Conservation (phyloP, 805 yeast genomes). For the Lipomyces starkeyi region DNA sequence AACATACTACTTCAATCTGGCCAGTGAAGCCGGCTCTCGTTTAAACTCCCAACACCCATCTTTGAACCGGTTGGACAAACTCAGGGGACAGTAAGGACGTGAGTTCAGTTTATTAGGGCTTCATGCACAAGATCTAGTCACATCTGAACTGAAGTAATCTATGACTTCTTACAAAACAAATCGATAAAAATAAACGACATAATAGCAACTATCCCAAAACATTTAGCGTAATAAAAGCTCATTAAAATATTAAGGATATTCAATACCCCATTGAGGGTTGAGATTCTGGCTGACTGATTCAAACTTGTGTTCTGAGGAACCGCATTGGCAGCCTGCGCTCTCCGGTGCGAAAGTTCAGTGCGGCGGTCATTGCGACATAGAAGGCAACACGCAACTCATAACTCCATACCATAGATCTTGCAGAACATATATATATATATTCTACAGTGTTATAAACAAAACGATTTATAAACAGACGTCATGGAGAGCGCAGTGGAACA, state of each 20-base stretch:
- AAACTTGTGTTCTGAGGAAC: too few relatives aligned
- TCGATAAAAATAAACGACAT: background rate
- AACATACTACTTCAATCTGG: background rate
- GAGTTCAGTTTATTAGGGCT: background rate
- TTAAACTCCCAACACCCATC: background rate
- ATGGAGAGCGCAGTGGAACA: slow-evolving; percentile 24
- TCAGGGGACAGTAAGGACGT: background rate
- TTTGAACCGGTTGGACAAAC: background rate
- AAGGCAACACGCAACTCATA: too few relatives aligned
- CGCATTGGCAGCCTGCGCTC: too few relatives aligned
- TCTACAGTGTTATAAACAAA: background rate
- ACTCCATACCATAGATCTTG: too few relatives aligned
- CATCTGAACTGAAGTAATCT: background rate
- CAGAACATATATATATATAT: too few relatives aligned
- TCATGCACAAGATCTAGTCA: background rate
- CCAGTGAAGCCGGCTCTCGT: background rate
- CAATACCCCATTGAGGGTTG: background rate
- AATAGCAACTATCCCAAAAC: background rate
- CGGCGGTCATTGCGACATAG: too few relatives aligned
- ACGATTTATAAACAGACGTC: too few relatives aligned
- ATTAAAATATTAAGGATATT: too few relatives aligned
- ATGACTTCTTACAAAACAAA: too few relatives aligned
- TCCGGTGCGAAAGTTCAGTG: too few relatives aligned
- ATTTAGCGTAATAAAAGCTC: background rate
- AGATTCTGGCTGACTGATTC: background rate